Evolutionary conservation across 495 filamentous ascomycete species (phyloP), one percentile per base, ranked within the genome.

Genomic region (Pseudomonodictys pantanalensis): DNA sequence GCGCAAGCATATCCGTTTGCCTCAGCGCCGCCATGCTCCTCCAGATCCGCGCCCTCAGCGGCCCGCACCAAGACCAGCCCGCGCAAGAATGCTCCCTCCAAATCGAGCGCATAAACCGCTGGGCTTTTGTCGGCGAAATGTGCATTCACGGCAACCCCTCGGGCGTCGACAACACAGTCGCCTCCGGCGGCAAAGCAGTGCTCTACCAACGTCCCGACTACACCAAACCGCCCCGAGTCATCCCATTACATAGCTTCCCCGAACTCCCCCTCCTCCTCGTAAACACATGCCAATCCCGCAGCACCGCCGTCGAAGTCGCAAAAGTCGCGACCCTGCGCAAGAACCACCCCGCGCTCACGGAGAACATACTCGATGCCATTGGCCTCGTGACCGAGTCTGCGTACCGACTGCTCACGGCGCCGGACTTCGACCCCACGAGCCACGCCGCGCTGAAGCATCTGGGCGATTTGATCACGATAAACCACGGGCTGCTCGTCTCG

Each of bases 141-240:
- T 92, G 90, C 67, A 97, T 96, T 41, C 93, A 98, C 72, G 92
- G 92, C 24, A 96, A 96, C 69, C 92, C 93, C 3, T 95, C 89
- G 8, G 93, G 93, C 0, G 89, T 98, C 49, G 93, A 98, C 76
- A 98, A 98, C 72, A 97, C 93, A n/a, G 92, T 98, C 47, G 77
- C 92, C 39, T 87, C 90, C 10, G 84, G 90, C 63, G 93, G 93
- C 51, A 96, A 92, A 76, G 93, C 91, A 3, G 91, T 97, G 2
- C 78, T 96, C 28, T 98, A 95, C 76, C 85, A 89, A 66, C 81
- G 93, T 42, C 77, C 73, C 28, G 89, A 95, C 70, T 92, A 91
- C 70, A 75, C 70, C 28, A 86, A 86, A 65, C 88, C 91, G 6
- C 91, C 92, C 0, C 69, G 68, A 0, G 90, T 96, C n/a, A 79